Evolutionary conservation across 306 rosid genomes (phyloP), one percentile per base, ranked within the genome.

Genomic region (Aeschynomene evenia): DNA sequence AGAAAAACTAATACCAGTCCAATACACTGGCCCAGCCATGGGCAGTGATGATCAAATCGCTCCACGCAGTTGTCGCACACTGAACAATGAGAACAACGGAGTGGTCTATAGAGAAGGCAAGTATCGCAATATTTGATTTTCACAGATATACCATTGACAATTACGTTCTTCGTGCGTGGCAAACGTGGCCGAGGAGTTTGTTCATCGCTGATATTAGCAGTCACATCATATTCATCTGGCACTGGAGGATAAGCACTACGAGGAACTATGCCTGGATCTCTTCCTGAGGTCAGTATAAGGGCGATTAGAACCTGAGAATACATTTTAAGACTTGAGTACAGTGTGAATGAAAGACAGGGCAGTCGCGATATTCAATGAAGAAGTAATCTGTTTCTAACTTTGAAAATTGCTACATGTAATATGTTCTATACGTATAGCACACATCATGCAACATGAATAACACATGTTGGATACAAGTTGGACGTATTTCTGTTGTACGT

Each of bases 1-100:
- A 65, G 75, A 71, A 77, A 14, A 43, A 26, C 9, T 61, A 40
- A 82, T 79, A 90, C 96, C 89, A 79, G 40, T 68, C 95, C 96
- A 75, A 90, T 90, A 64, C 96, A 90, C 78, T 90, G 96, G 20
- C 95, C 95, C 56, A 90, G 88, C 95, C 95, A 90, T 55, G 96
- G 96, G 79, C 96, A 90, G 83, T 90, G 96, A 77, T 90, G 96
- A 84, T 90, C 96, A 79, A 88, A 90, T 36, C 88, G 85, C 83
- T 85, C 87, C 24, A 90, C 94, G 2, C 96, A 90, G 60, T 90
- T 90, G 70, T 90, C 87, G 60, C 95, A 90, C 36, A 88, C 81
- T 0, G 95, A 90, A 66, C 96, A 90, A 71, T 90, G 95, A 61
- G 95, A 86, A 68, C 91, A 81, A 16, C 95, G 88, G 31, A 85